Base-by-base conservation (phyloP, 257 asterid species). In the Ilex aquifolium region DNA sequence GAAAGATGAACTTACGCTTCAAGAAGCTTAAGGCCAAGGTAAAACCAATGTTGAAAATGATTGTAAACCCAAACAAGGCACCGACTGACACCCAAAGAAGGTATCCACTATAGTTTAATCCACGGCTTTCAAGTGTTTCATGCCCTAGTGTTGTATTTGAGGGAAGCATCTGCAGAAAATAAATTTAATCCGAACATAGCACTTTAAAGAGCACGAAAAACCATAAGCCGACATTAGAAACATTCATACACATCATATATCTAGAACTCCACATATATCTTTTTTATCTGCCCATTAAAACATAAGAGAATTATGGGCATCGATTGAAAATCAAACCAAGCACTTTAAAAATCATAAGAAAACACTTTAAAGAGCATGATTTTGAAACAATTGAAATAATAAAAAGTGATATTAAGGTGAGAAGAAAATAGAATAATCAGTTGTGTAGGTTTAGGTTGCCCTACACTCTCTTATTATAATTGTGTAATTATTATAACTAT, bases 81-180 rank as follows among this genome's bases (percentile, higher is more conserved):
- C 76, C 80, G 48, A 87, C 59, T 44, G 90, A 80, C 61, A 80
- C 70, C 95, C 95, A 87, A 52, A 73, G 77, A 11, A 77, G 16
- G 62, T 79, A 32, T 62, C 69, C 80, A 39, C 72, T 70, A 65
- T 72, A 82, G 74, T 73, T 60, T 27, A 87, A 56, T 13, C 92
- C 92, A 13, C 82, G 92, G 62, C 39, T 63, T 57, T 63, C 76
- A 71, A 87, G 92, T 17, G 80, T 69, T 72, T 77, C 80, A 17
- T 61, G 67, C 40, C 92, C 95, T 61, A 84, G 31, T 40, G 85
- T 84, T 62, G 65, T 74, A 63, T 80, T 80, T 62, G 79, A 75
- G 13, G 71, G 16, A 55, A 65, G 61, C 63, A 32, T 75, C 85
- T 79, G 44, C 61, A 36, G 44, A 17, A 31, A 46, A 49, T 17